Percentiles rank a stretch among this genome's conserved stretches.
Evolutionary conservation across 2,329 filamentous ascomycete genomes (phyloP).

Genomic region (Penicillium sclerotigenum): DNA sequence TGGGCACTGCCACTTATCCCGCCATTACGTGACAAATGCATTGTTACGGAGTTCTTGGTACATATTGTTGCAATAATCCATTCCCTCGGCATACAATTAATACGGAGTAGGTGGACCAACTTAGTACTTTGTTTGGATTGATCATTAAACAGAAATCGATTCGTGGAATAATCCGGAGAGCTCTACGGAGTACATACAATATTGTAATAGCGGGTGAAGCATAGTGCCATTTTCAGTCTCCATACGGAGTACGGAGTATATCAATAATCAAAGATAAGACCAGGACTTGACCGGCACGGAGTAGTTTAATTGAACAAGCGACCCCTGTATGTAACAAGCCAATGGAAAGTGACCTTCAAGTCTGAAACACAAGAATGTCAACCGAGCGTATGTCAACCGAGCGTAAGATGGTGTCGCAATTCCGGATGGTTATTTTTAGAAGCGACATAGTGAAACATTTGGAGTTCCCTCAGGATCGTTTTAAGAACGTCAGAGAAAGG

Average conservation of each 20-base stretch:
- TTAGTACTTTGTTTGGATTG: neutral
- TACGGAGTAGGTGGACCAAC: neutral
- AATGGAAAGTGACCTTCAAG: neutral
- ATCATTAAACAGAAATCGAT: neutral
- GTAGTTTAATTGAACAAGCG: neutral
- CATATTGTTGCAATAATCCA: neutral
- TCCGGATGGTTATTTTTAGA: neutral
- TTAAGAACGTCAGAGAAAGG: neutral
- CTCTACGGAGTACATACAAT: too few species aligned
- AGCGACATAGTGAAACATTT: conserved; percentile 1
- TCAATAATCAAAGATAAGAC: neutral
- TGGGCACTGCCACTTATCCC: neutral
- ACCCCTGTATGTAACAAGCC: neutral
- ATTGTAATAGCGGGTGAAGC: neutral
- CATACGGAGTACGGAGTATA: neutral
- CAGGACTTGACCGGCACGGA: neutral
- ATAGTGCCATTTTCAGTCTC: neutral
- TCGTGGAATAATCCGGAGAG: neutral
- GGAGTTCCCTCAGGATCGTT: neutral
- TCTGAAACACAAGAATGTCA: neutral
- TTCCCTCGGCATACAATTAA: neutral
- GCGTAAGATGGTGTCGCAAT: neutral
- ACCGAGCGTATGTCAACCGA: neutral
- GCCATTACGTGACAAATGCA: neutral
- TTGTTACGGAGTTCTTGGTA: neutral